phyloP scores from a whole-genome alignment of 2,329 filamentous ascomycete genomes.

The Xylaria multiplex region DNA sequence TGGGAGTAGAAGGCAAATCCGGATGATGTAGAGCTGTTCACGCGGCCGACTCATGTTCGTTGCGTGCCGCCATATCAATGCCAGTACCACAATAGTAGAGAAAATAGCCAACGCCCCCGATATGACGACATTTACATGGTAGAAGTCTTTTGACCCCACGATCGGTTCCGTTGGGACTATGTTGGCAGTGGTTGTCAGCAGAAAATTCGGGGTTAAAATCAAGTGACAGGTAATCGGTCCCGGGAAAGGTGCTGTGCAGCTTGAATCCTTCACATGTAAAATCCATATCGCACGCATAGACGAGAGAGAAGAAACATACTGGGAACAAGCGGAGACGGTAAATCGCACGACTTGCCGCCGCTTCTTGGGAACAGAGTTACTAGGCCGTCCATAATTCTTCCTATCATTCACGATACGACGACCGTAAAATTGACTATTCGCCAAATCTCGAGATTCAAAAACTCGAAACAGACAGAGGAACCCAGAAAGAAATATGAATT shows the following conservation, averaged over 20 bases:
- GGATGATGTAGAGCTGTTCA: slow-evolving; percentile 56
- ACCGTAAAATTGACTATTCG: background rate
- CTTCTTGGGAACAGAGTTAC: slow-evolving; percentile 6
- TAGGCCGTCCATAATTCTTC: slow-evolving; percentile 18
- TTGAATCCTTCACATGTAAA: background rate
- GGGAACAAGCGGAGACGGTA: slow-evolving; percentile 32
- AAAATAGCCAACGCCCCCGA: slow-evolving; percentile 51
- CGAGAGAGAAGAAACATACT: slow-evolving; percentile 23
- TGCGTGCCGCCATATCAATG: slow-evolving; percentile 50
- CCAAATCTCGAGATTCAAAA: background rate
- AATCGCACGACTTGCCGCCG: slow-evolving; percentile 14
- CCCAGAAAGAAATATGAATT: background rate
- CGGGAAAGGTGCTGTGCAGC: background rate
- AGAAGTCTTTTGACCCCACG: slow-evolving; percentile 36
- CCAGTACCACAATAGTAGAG: slow-evolving; percentile 46
- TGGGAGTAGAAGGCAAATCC: slow-evolving; percentile 55
- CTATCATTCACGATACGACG: slow-evolving; percentile 5
- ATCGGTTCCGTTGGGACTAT: slow-evolving; percentile 36
- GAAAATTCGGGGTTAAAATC: background rate
- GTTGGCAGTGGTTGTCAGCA: slow-evolving; percentile 16
- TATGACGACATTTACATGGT: slow-evolving; percentile 51
- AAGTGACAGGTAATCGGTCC: background rate
- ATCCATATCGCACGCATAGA: background rate
- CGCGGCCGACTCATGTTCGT: slow-evolving; percentile 54
- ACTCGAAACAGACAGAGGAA: background rate